Evolutionary conservation across 192 early-diverging fungal genomes (phyloP).

Genomic region (Bifiguratus adelaidae): DNA sequence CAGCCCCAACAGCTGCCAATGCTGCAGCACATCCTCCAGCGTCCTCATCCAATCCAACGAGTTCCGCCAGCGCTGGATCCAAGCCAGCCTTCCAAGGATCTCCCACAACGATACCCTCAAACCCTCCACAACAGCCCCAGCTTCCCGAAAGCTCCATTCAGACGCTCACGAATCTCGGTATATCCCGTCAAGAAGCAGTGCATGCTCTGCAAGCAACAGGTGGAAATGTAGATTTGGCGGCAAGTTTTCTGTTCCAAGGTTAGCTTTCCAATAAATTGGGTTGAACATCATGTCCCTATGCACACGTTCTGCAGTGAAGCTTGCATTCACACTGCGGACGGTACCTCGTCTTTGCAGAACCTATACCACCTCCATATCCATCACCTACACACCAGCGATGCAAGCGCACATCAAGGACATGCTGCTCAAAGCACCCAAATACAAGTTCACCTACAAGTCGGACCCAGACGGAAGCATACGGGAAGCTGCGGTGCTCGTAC

Average conservation of each 20-base stretch:
- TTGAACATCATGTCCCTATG: constrained; percentile 1
- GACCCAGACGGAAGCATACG: no score
- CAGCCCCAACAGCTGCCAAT: constrained; percentile 12
- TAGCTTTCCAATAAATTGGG: background rate
- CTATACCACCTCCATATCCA: background rate
- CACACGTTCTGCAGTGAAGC: no score
- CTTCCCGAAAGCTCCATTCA: constrained; percentile 52
- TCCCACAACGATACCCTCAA: constrained; percentile 2
- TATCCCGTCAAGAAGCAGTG: constrained; percentile 69
- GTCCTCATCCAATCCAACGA: constrained; percentile 1
- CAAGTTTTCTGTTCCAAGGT: constrained; percentile 67
- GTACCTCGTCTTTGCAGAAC: no score
- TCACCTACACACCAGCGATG: background rate
- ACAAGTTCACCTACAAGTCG: constrained; percentile 9
- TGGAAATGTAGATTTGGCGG: constrained; percentile 84
- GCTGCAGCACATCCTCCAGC: constrained; percentile 7
- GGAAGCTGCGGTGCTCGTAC: constrained; percentile 26
- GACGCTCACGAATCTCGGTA: constrained; percentile 67
- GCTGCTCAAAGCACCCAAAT: no score
- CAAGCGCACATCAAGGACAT: no score
- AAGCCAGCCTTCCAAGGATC: background rate
- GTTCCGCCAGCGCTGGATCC: no score
- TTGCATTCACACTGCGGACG: no score
- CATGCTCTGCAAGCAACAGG: constrained; percentile 61
- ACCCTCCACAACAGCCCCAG: background rate